Base-by-base conservation (phyloP, 2,329 filamentous ascomycete species). In the Fusarium liriodendri region DNA sequence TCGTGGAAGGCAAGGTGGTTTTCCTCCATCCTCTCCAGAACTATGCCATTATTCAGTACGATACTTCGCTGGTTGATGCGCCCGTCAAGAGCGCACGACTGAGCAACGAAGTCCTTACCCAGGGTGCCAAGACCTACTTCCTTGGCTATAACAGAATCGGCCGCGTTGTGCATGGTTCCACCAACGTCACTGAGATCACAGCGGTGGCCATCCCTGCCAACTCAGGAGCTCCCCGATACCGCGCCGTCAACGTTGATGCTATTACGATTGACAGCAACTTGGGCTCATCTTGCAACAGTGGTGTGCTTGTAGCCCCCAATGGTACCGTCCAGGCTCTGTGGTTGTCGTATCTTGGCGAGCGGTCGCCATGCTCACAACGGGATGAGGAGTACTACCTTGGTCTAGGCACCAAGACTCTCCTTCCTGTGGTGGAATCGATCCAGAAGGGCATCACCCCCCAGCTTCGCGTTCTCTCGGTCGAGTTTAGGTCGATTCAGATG, bases 121-220 rank as follows among this genome's bases (percentile, higher is more conserved):
- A 98, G 85, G 97, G 97, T 38, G 94, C 95, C 58, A 93, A 96
- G 66, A 98, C 95, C 0, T 95, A 98, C 76, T 99, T 99, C 83
- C 93, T 99, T 72, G 97, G 97, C n/a, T 97, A 98, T 86, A 99
- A 99, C 81, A 92, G 97, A 75, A 98, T 98, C 75, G 93, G 96
- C 70, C 91, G 96, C 38, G 94, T 98, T 45, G 96, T 98, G 5
- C 94, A 98, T 76, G 94, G 95, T 6, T 95, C 97, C 77, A 98
- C 97, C 0, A 95, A 93, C 0, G 95, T 99, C 16, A 99, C 97
- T 1, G 97, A 99, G 82, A 97, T 99, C 79, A 98, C 96, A 13
- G 97, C 97, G 3, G 97, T 98, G 4, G 95, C 95, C 1, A 98
- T 99, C 71, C 97, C 97, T 1, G 95, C 97, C 29, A 98, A 97